These are phyloP conservation scores for Phytophthora tentaculata DNA, from an alignment of 352 stramenopile species.

Conservation along the genomic window DNA sequence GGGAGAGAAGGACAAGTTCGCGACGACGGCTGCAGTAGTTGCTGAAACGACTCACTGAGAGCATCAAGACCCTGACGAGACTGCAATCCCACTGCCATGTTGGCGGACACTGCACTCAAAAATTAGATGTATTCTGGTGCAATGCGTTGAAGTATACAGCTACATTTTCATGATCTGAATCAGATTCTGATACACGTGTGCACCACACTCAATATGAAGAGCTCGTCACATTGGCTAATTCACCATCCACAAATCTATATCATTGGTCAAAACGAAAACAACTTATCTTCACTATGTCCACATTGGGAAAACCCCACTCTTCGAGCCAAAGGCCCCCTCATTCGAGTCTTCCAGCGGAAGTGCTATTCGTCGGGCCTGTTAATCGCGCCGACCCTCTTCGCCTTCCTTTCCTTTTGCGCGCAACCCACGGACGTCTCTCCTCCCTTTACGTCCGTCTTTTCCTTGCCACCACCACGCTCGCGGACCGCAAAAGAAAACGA, in stretches of 20 bases:
- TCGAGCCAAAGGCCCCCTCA: slow-evolving; percentile 20
- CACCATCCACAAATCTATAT: neutral
- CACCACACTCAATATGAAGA: slow-evolving; percentile 6
- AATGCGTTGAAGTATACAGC: too few species aligned
- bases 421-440: slow-evolving; percentile 15
- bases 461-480: slow-evolving; percentile 39
- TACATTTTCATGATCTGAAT: neutral
- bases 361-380: neutral
- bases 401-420: neutral
- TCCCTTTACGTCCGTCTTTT: slow-evolving; percentile 15
- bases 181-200: neutral
- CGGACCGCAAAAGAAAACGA: slow-evolving; percentile 66
- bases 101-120: too few species aligned
- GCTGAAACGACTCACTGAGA: slow-evolving; percentile 9
- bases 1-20: too few species aligned
- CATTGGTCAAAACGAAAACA: slow-evolving; percentile 21
- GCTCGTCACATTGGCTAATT: slow-evolving; percentile 28
- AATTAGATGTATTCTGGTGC: too few species aligned
- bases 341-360: slow-evolving; percentile 6
- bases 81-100: neutral
- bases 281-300: slow-evolving; percentile 10
- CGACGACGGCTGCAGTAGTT: neutral
- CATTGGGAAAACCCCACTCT: slow-evolving; percentile 2
- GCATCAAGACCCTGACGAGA: neutral
- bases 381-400: neutral